These are phyloP conservation scores for Coniferiporia sulphurascens DNA, from an alignment of 1,284 basidiomycete species.

Conservation along the genomic window DNA sequence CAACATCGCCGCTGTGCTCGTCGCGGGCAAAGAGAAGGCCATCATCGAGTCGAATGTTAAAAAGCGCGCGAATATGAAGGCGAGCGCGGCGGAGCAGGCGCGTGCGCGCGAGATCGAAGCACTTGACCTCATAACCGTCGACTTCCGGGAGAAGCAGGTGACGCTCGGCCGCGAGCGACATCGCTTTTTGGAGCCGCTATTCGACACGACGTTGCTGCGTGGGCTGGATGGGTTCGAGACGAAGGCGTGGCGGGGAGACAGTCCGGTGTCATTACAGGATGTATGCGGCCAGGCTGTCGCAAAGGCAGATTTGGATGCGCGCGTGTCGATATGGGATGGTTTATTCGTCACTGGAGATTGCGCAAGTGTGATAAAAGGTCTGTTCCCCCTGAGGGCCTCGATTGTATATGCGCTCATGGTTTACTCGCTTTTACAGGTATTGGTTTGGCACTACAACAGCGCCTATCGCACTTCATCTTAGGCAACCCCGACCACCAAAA, in stretches of 20 bases:
- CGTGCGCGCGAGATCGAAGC: conserved; percentile 78
- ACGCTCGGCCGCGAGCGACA: conserved; percentile 85
- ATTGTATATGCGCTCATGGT: not conserved
- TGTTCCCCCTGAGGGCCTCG: not conserved
- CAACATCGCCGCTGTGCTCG: conserved; percentile 77
- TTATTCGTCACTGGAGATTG: conserved; percentile 83
- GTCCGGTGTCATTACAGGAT: conserved; percentile 50
- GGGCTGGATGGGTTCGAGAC: conserved; percentile 16
- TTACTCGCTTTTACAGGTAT: conserved; percentile 45
- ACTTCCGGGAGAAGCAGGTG: conserved; percentile 67
- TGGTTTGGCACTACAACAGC: conserved; percentile 67
- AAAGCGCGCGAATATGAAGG: conserved; percentile 70
- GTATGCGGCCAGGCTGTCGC: conserved; percentile 57
- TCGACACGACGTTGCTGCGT: conserved; percentile 60
- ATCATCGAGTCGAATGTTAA: conserved; percentile 78
- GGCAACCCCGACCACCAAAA: conserved; percentile 60
- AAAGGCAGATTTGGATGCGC: conserved; percentile 56
- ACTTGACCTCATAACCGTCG: conserved; percentile 70
- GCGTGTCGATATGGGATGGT: conserved; percentile 75
- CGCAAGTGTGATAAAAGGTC: conserved; percentile 73
- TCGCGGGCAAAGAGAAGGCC: conserved; percentile 76
- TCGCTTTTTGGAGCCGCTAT: conserved; percentile 86
- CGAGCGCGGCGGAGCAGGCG: conserved; percentile 73
- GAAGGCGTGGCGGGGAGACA: conserved; percentile 21
- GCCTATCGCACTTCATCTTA: conserved; percentile 67